phyloP scores from a whole-genome alignment of 495 filamentous ascomycete species.

The Tuber indicum region DNA sequence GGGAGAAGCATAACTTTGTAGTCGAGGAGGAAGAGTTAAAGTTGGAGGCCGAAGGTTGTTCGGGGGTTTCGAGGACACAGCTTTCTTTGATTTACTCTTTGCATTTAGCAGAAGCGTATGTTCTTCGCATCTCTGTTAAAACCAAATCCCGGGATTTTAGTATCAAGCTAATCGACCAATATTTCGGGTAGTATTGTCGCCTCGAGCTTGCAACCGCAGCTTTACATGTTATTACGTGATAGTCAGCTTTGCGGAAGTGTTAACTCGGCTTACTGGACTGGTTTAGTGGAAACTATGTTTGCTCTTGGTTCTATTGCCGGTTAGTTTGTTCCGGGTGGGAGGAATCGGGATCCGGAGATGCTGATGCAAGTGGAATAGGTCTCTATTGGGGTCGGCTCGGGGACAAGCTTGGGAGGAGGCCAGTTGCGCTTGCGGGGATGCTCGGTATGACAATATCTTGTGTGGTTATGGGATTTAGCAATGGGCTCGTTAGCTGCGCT shows the following conservation, averaged over 20 bases:
- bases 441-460: slow-evolving; percentile 45
- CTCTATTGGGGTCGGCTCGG: slow-evolving; percentile 46
- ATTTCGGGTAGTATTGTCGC: slow-evolving; percentile 45
- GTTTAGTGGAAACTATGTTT: slow-evolving; percentile 48
- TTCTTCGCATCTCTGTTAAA: slow-evolving; percentile 8
- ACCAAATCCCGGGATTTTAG: neutral
- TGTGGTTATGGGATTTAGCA: slow-evolving; percentile 47
- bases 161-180: neutral
- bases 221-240: slow-evolving; percentile 46
- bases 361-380: slow-evolving; percentile 27
- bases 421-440: slow-evolving; percentile 44
- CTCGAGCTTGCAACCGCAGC: slow-evolving; percentile 46
- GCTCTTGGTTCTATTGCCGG: slow-evolving; percentile 47
- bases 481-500: slow-evolving; percentile 43
- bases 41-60: slow-evolving; percentile 22
- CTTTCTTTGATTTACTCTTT: slow-evolving; percentile 41
- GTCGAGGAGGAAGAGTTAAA: slow-evolving; percentile 22
- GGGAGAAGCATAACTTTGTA: slow-evolving; percentile 30
- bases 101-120: slow-evolving; percentile 43
- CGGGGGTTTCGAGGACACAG: slow-evolving; percentile 34
- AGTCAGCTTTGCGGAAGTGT: slow-evolving; percentile 45
- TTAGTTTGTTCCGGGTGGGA: slow-evolving; percentile 17
- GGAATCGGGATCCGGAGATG: slow-evolving; percentile 4
- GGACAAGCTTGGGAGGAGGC: slow-evolving; percentile 44
- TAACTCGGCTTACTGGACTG: slow-evolving; percentile 46